Percentiles rank a stretch among this genome's conserved stretches.
phyloP scores from a whole-genome alignment of 805 yeast genomes.

The Naumovozyma baii region DNA sequence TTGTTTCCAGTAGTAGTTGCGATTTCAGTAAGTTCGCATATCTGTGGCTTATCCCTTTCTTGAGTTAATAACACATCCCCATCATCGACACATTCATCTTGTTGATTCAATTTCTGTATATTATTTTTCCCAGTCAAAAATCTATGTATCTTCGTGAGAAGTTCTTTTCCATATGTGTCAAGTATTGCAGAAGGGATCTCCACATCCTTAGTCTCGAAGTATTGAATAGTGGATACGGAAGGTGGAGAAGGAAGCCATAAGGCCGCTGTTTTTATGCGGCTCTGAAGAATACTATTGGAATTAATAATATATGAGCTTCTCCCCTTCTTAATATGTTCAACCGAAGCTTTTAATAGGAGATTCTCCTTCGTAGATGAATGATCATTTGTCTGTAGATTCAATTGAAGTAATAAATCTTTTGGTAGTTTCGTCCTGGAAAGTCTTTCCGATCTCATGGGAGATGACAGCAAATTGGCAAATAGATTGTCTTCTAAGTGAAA shows the following conservation, averaged over 20 bases:
- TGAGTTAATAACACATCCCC: background rate
- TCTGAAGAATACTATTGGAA: slow-evolving; percentile 4
- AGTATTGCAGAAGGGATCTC: background rate
- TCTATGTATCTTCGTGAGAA: too few species aligned
- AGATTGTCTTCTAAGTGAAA: slow-evolving; percentile 26
- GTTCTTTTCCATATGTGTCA: background rate
- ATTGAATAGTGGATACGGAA: slow-evolving; percentile 5
- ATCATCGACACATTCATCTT: background rate
- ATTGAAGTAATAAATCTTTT: slow-evolving; percentile 29
- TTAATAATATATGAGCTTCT: slow-evolving; percentile 22
- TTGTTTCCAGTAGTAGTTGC: background rate
- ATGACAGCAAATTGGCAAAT: slow-evolving; percentile 33
- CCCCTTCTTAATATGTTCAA: slow-evolving; percentile 8
- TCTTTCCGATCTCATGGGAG: slow-evolving; percentile 37
- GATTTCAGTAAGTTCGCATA: background rate
- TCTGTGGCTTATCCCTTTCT: background rate
- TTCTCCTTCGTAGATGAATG: background rate
- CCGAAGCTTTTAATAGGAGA: slow-evolving; percentile 2
- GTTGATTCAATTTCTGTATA: too few species aligned
- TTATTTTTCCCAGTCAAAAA: too few species aligned
- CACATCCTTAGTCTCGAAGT: slow-evolving; percentile 5
- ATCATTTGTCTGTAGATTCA: slow-evolving; percentile 20
- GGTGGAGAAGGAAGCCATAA: slow-evolving; percentile 11
- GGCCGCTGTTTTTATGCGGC: slow-evolving; percentile 1
- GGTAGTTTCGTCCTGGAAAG: slow-evolving; percentile 33